Percentiles rank a stretch among this genome's conserved stretches.
Conservation (phyloP, 306 rosid genomes). For the Dryas alaskensis region DNA sequence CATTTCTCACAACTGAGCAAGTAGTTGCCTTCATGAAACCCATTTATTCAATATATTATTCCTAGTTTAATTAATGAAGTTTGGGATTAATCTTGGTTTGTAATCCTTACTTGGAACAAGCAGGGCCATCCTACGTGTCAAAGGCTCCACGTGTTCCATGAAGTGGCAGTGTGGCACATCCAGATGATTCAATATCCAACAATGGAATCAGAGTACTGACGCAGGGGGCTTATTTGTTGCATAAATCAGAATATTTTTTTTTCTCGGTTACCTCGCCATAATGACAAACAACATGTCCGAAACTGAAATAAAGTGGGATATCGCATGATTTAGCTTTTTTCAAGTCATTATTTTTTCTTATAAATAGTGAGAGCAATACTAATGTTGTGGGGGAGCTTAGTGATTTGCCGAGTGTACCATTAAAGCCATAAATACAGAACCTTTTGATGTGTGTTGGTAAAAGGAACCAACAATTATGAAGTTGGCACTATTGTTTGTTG, state of each 20-base stretch:
- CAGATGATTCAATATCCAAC: background rate
- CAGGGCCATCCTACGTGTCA: background rate
- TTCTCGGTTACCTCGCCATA: constrained; percentile 15
- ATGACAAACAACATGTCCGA: constrained; percentile 10
- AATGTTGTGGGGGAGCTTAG: constrained; percentile 26
- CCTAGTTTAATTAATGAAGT: too few species aligned
- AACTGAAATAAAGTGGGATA: constrained; percentile 5
- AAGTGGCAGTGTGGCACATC: background rate
- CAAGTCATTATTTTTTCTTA: background rate
- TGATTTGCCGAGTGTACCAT: constrained; percentile 54
- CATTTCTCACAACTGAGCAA: too few species aligned
- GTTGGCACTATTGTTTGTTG: constrained; percentile 3
- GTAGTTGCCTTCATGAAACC: too few species aligned
- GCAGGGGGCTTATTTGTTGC: background rate
- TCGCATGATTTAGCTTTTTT: background rate
- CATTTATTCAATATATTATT: too few species aligned
- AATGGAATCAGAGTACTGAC: background rate
- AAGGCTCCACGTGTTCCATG: background rate
- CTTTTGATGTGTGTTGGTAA: background rate
- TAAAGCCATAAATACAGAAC: constrained; percentile 21
- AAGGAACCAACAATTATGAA: constrained; percentile 4
- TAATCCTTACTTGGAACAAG: background rate
- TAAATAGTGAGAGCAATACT: background rate
- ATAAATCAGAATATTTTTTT: background rate
- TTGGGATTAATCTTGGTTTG: background rate